Conservation (phyloP, 345 rosid genomes). For the Brassica carinata region DNA sequence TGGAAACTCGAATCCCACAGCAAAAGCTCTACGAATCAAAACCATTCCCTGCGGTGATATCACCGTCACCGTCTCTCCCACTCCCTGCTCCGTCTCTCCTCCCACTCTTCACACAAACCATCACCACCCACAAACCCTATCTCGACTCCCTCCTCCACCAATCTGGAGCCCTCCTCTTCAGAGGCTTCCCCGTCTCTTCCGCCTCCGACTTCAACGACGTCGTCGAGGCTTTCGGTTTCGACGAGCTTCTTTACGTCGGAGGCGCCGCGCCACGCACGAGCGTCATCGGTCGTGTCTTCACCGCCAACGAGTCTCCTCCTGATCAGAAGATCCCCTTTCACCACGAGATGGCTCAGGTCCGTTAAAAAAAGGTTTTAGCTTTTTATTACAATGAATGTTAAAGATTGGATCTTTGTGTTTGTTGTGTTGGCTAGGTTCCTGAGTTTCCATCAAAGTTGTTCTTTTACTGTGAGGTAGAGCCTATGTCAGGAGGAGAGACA, state of each 20-base stretch:
- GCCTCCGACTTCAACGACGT: conserved; percentile 83
- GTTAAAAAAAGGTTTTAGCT: neutral
- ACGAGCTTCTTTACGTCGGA: conserved; percentile 87
- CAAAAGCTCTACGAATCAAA: conserved; percentile 54
- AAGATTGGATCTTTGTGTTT: neutral
- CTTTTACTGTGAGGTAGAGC: conserved; percentile 89
- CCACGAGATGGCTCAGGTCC: conserved; percentile 94
- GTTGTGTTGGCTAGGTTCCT: conserved; percentile 53
- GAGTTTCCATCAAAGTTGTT: conserved; percentile 90
- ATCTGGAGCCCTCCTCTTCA: conserved; percentile 70
- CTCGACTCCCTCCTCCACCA: conserved; percentile 63
- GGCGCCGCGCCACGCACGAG: conserved; percentile 83
- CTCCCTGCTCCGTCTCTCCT: conserved; percentile 39
- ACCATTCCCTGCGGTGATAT: conserved; percentile 59
- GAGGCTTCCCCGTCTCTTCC: conserved; percentile 62
- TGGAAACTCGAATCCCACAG: conserved; percentile 50
- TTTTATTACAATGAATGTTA: neutral
- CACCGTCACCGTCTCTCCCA: conserved; percentile 41
- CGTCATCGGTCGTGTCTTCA: conserved; percentile 86
- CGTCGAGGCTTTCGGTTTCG: conserved; percentile 84
- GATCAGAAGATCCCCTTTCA: conserved; percentile 89
- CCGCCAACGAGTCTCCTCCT: conserved; percentile 94
- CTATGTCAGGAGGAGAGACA: conserved; percentile 86
- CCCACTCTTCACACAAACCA: conserved; percentile 39
- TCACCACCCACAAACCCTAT: conserved; percentile 52